Evolutionary conservation across 1,284 basidiomycete genomes (phyloP).

Genomic region (Cystobasidium slooffiae): DNA sequence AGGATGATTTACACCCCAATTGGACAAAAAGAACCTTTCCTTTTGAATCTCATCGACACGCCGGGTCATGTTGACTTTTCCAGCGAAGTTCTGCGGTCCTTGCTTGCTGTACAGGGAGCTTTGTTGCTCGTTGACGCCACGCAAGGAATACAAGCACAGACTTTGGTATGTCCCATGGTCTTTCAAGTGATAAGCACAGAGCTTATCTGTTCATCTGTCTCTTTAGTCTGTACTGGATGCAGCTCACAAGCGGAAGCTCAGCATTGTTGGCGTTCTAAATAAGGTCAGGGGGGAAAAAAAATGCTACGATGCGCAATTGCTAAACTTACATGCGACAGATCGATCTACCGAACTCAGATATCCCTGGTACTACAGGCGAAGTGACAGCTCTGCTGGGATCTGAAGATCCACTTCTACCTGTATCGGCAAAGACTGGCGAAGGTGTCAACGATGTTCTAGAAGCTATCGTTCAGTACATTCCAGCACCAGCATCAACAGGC

Average conservation of each 20-base stretch:
- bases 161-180: conserved; percentile 62
- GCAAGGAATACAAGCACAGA: conserved; percentile 95
- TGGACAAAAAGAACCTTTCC: conserved; percentile 66
- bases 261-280: conserved; percentile 90
- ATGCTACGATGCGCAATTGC: neutral
- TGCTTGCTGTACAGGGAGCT: conserved; percentile 75
- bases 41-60: conserved; percentile 96
- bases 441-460: conserved; percentile 75
- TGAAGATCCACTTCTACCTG: conserved; percentile 70
- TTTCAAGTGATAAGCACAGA: neutral
- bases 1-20: conserved; percentile 69
- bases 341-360: conserved; percentile 83
- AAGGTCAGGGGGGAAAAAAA: conserved; percentile 65
- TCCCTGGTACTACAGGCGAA: conserved; percentile 76
- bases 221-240: conserved; percentile 79
- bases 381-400: conserved; percentile 79
- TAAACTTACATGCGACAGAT: conserved; percentile 62
- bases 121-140: conserved; percentile 83
- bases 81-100: conserved; percentile 91
- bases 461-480: conserved; percentile 80
- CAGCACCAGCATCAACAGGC: conserved; percentile 67
- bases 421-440: conserved; percentile 90
- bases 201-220: neutral
- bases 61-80: conserved; percentile 94
- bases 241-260: conserved; percentile 78